These are phyloP conservation scores for Harringtonia aguacate DNA, from an alignment of 2,329 filamentous ascomycete genomes.

Conservation along the genomic window DNA sequence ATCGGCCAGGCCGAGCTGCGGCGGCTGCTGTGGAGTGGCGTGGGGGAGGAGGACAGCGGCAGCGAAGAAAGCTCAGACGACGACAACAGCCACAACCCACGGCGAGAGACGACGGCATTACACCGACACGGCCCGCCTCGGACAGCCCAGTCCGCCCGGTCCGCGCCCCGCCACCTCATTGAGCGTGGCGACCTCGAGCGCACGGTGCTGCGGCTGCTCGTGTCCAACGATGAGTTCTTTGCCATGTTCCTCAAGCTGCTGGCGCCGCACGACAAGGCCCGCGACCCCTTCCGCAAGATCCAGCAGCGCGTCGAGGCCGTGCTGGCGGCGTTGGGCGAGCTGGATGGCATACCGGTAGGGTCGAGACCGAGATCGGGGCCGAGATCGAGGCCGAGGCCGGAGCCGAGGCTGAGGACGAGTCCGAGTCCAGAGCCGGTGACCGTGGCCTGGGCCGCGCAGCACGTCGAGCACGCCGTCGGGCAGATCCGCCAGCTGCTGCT, in stretches of 20 bases:
- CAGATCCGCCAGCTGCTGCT: constrained; percentile 31
- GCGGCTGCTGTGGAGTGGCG: constrained; percentile 4
- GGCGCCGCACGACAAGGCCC: constrained; percentile 30
- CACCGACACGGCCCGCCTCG: too few relatives aligned
- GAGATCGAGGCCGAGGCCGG: constrained; percentile 6
- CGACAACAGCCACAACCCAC: not conserved
- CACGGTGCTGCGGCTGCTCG: constrained; percentile 41
- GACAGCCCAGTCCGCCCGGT: not conserved
- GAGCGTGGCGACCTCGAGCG: constrained; percentile 35
- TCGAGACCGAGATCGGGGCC: constrained; percentile 37
- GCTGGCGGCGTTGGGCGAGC: constrained; percentile 27
- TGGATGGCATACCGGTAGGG: too few relatives aligned
- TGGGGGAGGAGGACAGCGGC: not conserved
- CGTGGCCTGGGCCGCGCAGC: constrained; percentile 37
- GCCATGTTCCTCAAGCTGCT: constrained; percentile 37
- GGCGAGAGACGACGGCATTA: not conserved
- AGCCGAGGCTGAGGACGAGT: not conserved
- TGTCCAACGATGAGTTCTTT: constrained; percentile 44
- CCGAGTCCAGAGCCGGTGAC: constrained; percentile 14
- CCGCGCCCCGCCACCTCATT: constrained; percentile 18
- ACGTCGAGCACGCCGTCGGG: constrained; percentile 30
- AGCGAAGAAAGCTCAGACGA: not conserved
- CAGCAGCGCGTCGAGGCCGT: constrained; percentile 35
- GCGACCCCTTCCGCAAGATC: constrained; percentile 36
- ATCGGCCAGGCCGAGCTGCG: constrained; percentile 8